A percentile compares a stretch with the other conserved stretches of the same genome.
phyloP scores from a whole-genome alignment of 164 flowering plant species.

The Houttuynia cordata region DNA sequence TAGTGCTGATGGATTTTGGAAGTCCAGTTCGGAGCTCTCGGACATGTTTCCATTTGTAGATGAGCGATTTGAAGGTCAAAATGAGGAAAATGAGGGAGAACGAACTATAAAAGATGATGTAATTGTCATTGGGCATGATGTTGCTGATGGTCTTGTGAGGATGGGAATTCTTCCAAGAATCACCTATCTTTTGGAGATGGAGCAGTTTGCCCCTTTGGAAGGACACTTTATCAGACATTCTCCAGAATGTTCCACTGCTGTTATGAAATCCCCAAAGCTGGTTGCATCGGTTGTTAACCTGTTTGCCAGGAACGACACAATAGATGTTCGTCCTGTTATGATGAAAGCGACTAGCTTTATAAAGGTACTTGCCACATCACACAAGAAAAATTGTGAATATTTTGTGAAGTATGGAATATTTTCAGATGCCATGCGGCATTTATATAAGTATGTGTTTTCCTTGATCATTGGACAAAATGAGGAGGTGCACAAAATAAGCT shows the following conservation, averaged over 20 bases:
- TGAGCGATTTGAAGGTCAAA: slow-evolving; percentile 18
- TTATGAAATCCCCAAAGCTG: slow-evolving; percentile 59
- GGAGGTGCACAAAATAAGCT: slow-evolving; percentile 55
- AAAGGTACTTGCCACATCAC: slow-evolving; percentile 71
- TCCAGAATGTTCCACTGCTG: slow-evolving; percentile 60
- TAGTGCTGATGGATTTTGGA: slow-evolving; percentile 98
- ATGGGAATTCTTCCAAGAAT: slow-evolving; percentile 83
- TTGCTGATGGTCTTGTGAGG: slow-evolving; percentile 83
- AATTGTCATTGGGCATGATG: slow-evolving; percentile 74
- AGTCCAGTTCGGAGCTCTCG: slow-evolving; percentile 78
- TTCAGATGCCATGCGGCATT: slow-evolving; percentile 43
- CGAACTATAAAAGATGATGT: slow-evolving; percentile 77
- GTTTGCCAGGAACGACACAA: slow-evolving; percentile 26
- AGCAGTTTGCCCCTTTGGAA: slow-evolving; percentile 48
- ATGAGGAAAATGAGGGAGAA: slow-evolving; percentile 29
- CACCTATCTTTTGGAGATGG: slow-evolving; percentile 70
- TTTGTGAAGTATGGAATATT: slow-evolving; percentile 45
- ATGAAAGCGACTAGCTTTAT: slow-evolving; percentile 59
- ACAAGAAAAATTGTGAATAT: slow-evolving; percentile 43
- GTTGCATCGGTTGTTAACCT: slow-evolving; percentile 46
- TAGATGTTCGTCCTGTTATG: slow-evolving; percentile 33
- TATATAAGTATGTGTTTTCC: slow-evolving; percentile 35
- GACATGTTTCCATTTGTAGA: slow-evolving; percentile 39
- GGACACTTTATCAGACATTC: slow-evolving; percentile 81
- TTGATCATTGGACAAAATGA: slow-evolving; percentile 52